Conservation (phyloP, 768 basidiomycete species). For the Auriscalpium microsporum region DNA sequence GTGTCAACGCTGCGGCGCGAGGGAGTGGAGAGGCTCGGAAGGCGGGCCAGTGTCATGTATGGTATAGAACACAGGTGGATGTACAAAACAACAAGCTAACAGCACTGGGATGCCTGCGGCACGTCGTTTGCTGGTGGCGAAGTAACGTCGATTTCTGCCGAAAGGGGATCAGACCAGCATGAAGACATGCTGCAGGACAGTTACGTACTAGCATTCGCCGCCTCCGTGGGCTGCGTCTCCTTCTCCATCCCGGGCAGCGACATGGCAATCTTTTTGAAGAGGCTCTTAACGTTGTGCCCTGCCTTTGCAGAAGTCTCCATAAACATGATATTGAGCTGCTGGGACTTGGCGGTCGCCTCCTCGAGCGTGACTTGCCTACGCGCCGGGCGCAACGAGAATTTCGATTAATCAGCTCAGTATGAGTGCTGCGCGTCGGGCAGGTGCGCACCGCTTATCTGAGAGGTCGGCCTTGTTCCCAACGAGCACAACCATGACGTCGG, state of each 20-base stretch:
- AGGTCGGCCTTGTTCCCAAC: constrained; percentile 99
- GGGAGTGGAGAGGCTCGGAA: no score
- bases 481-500: constrained; percentile 95
- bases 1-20: no score
- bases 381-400: constrained; percentile 3
- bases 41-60: neutral
- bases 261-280: constrained; percentile 99
- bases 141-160: constrained; percentile 86
- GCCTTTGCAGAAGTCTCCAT: constrained; percentile 99
- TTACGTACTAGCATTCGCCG: constrained; percentile 38
- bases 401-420: neutral
- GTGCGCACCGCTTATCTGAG: constrained; percentile 88
- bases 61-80: constrained; percentile 1
- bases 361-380: constrained; percentile 96
- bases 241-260: constrained; percentile 95
- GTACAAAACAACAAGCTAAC: constrained; percentile 38
- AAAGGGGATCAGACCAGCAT: neutral
- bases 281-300: constrained; percentile 96
- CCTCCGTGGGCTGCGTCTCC: constrained; percentile 44
- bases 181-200: neutral
- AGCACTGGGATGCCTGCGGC: constrained; percentile 85
- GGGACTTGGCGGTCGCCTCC: constrained; percentile 87
- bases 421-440: neutral
- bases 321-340: constrained; percentile 91
- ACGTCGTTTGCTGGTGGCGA: constrained; percentile 56